Base-by-base conservation (phyloP, 805 yeast species). In the Monosporozyma servazzii region DNA sequence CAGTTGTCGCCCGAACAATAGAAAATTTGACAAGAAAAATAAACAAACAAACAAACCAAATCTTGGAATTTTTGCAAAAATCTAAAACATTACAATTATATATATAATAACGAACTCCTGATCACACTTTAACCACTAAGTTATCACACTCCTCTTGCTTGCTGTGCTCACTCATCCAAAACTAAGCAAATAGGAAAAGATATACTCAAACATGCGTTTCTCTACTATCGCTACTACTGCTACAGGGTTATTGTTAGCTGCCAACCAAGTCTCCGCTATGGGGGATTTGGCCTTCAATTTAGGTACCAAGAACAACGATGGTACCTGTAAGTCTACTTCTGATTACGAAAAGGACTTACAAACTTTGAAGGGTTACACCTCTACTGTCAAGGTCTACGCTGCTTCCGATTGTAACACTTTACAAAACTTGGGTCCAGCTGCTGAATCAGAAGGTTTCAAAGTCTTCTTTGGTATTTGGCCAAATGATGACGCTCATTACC, bases 351-450 rank as follows among this genome's bases (percentile, higher is more conserved):
- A 71, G 47, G 97, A 90, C 66, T 76, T 91, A 58, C 73, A 74
- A 23, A 68, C 73, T 37, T 71, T 91, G 59, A 71, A 79, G 49
- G 59, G 73, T 46, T 80, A 86, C 73, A 71, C 93, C 41, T 71
- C 73, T 55, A 77, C 78, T 48, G 80, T 91, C 60, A 87, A 90
- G 71, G 86, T 91, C 39, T 91, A 88, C 68, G 93, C 97, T 30
- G 89, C 86, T 47, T 83, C 95, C n/a, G 95, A 88, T 71, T 91
- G 97, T 77, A 83, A 89, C 78, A 86, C 96, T 53, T 76, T 91
- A 65, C 79, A 84, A 72, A 75, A 75, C 63, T 74, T 91, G 58
- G 96, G 89, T 51, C 96, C 96, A 46, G 96, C 88, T 55, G 88
- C 87, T 50, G 90, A 84, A 65, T 72, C 73, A 52, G 82, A 81